Evolutionary conservation across 2,329 filamentous ascomycete species (phyloP).

Genomic region (Aciculosporium take): DNA sequence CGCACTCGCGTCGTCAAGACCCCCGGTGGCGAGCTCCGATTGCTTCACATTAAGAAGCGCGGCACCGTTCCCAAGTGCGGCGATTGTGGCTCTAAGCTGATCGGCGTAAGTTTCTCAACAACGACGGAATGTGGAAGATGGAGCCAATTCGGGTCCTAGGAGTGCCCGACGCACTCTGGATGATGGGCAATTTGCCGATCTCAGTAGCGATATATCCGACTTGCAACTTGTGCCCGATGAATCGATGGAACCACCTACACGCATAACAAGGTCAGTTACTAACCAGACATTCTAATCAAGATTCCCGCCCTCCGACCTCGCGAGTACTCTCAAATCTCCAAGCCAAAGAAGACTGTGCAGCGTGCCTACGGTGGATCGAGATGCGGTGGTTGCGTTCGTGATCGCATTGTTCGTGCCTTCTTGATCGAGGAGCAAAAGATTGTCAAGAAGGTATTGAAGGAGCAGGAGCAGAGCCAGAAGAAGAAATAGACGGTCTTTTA

Average conservation of each 20-base stretch:
- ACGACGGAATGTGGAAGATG: slow-evolving; percentile 7
- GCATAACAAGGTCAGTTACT: slow-evolving; percentile 2
- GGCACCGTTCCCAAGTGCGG: slow-evolving; percentile 97
- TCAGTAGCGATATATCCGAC: background rate
- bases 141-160: background rate
- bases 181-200: background rate
- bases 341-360: slow-evolving; percentile 98
- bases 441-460: slow-evolving; percentile 99
- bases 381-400: slow-evolving; percentile 97
- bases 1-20: slow-evolving; percentile 93
- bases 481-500: slow-evolving; percentile 49
- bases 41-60: slow-evolving; percentile 99
- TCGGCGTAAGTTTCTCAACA: slow-evolving; percentile 63
- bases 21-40: slow-evolving; percentile 85
- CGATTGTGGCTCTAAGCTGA: slow-evolving; percentile 96
- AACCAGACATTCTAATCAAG: slow-evolving; percentile 28
- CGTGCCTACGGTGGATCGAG: slow-evolving; percentile 96
- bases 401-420: slow-evolving; percentile 96
- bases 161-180: background rate
- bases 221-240: background rate
- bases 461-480: slow-evolving; percentile 66
- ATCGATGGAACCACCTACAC: background rate
- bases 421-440: slow-evolving; percentile 99
- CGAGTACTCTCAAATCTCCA: slow-evolving; percentile 93
- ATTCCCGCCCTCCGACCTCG: slow-evolving; percentile 93